Evolutionary conservation across 768 basidiomycete genomes (phyloP), one percentile per base, ranked within the genome.

Genomic region (Trametes punicea): DNA sequence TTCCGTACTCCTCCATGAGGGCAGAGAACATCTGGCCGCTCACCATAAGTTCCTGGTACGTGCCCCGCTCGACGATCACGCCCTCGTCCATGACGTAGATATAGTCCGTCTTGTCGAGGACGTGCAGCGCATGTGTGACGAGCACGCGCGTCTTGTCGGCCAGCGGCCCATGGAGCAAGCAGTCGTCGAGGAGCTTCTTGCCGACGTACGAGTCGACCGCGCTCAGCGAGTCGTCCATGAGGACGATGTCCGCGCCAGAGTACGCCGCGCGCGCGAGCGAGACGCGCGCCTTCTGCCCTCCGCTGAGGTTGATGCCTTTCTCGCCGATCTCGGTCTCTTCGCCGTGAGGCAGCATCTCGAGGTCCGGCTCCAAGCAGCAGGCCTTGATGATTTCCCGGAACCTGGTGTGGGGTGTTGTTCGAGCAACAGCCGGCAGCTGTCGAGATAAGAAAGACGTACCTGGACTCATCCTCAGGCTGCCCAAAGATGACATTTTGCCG

Each of bases 71-170:
- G 4, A 74, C 75, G 44, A 89, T 81, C 9, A 69, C 63, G 6
- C 82, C 84, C 46, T 81, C 69, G 36, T 83, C 81, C 71, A 87
- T 77, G 47, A 86, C 71, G 56, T 84, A 84, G 51, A 88, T 84
- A 65, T 89, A 88, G 67, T 95, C 92, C 18, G 90, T 88, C 51
- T 87, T 76, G 1, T 89, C 87, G 15, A 97, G 77, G 72, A 95
- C 90, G 69, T 96, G 93, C 6, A 96, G 77, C 1, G 90, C 91
- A 64, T 95, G 92, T 0, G 93, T 97, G 33, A 95, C 92, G 42
- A 97, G 82, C 42, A 97, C 76, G 18, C 90, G 80, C 4, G 93
- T 95, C 68, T 90, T 90, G 44, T 64, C 55, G 3, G 62, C 57
- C 4, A 72, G 58, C 10, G 71, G 69, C 1, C 71, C 65, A 25